Evolutionary conservation across 768 basidiomycete species (phyloP), one percentile per base, ranked within the genome.

Genomic region (Trametes coccinea): DNA sequence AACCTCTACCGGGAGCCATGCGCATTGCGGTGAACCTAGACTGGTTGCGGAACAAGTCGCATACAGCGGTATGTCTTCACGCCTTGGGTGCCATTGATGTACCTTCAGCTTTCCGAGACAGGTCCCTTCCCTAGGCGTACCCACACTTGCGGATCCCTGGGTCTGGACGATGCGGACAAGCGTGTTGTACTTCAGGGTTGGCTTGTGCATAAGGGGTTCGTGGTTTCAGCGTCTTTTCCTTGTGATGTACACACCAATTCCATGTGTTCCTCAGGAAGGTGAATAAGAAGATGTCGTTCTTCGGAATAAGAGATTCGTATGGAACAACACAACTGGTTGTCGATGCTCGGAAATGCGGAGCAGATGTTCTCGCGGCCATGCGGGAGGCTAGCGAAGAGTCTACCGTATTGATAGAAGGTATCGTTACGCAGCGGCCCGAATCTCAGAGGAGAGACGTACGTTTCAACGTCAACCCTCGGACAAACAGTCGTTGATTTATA

Each of bases 251-350:
- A 61, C 58, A 40, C 46, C 31, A 34, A 52, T 37, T 43, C 29
- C 14, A 30, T 45, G 5, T 57, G 44, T 60, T 22, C 69, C 70
- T 51, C 77, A 94, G 92, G 34, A 88, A 88, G 74, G 80, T 87
- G 16, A 79, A 78, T 56, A 87, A 85, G 74, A 75, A 74, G 53
- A 76, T 94, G 67, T 90, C 90, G 59, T 98, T 98, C 79, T 93
- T 90, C 77, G 88, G 87, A 34, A 82, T 97, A 71, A 89, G 85
- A 69, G 94, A 95, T 74, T 80, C 87, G 45, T 81, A 81, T 65
- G 91, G 92, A 39, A 84, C 81, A 0, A 84, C 89, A 2, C 95
- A 98, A 74, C 86, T 98, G 61, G 82, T 93, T 71, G 81, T 83
- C 70, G 81, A 84, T 66, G 69, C 77, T 63, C 65, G 74, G 5